Evolutionary conservation across 805 yeast genomes (phyloP), one percentile per base, ranked within the genome.

Genomic region (Ogataea nakhonphanomensis): DNA sequence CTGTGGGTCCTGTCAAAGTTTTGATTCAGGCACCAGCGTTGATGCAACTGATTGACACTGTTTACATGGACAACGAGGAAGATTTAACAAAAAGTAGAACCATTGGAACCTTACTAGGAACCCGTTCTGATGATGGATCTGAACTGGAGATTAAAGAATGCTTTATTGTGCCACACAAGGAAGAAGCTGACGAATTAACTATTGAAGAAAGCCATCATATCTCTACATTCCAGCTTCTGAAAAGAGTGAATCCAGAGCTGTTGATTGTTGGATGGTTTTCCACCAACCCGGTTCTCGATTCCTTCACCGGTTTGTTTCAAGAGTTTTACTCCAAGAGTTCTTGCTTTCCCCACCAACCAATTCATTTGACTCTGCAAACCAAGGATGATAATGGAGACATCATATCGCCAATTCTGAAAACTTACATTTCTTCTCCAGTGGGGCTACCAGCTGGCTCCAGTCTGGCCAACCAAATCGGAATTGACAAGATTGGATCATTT

Each of bases 241-340:
- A 81, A 67, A 78, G 78, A 58, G 79, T 91, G 25, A 82, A 81
- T 64, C 91, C 93, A 42, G 84, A 83, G 58, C 84, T 81, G 49
- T 71, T 73, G 37, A 82, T 88, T 40, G 71, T 88, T 34, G 96
- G 96, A 41, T 88, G 96, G 96, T 88, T 84, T 61, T 80, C 82
- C 36, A 69, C 76, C 30, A 66, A 70, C 34, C 66, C 74, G 13
- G 70, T 69, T 49, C 74, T 86, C 48, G 90, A 84, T 64, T 72
- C 78, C 40, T 76, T 82, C 60, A 78, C 89, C 10, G 86, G 86
- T 8, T 71, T 85, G 49, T 79, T 87, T 55, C 95, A 87, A 60
- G 91, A 82, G 55, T 82, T 85, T 57, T 87, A 82, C 66, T 69
- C 79, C 28, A 79, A 81, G 54, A 82, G 85, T 42, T 78, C 88